Base-by-base conservation (phyloP, 1,284 basidiomycete species). In the Bjerkandera adusta region DNA sequence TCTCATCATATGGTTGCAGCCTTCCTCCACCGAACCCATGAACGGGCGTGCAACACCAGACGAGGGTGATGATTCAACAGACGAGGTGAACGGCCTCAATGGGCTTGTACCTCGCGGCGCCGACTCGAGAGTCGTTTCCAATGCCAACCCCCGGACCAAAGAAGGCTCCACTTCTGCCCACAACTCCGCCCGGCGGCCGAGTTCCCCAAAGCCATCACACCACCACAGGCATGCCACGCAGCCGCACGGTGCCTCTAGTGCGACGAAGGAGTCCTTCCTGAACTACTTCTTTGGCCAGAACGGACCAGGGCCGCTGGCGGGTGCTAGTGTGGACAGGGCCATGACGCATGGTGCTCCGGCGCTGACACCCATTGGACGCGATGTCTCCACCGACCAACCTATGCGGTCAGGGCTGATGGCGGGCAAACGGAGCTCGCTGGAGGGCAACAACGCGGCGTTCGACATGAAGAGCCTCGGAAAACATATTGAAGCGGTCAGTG, bases 391-490 rank as follows among this genome's bases (percentile, higher is more conserved):
- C 5, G 62, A 67, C 11, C 81, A 85, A 48, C 49, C 69, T 21
- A 63, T 79, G 40, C 71, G 73, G 20, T 66, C 75, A 10, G 85
- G 85, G 1, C 61, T 87, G 27, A 73, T 86, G 78, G 76, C 79
- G 35, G 77, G 83, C 25, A 85, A 79, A 66, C 66, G 81, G 46
- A 71, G 71, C 10, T n/a, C 7, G 24, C 63, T 88, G 41, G 91
- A 93, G 59, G 86, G 83, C 44, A 87, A 76, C 62, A 89, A 79
- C 57, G 89, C 94, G 39, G 94, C 92, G 30, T 98, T 85, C 67
- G 95, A 99, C 66, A 99, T 99, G 97, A 97, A 95, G 78, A 96
- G 92, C 62, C 74, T 99, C 40, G 93, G 95, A 50, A 95, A 89
- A 70, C 96, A 99, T 60, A 89, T 96, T 51, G 92, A 95, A 68